A percentile compares a stretch with the other conserved stretches of the same genome.
These are phyloP conservation scores for Stagonosporopsis cucurbitacearum DNA, from an alignment of 2,329 filamentous ascomycete genomes.

Conservation along the genomic window DNA sequence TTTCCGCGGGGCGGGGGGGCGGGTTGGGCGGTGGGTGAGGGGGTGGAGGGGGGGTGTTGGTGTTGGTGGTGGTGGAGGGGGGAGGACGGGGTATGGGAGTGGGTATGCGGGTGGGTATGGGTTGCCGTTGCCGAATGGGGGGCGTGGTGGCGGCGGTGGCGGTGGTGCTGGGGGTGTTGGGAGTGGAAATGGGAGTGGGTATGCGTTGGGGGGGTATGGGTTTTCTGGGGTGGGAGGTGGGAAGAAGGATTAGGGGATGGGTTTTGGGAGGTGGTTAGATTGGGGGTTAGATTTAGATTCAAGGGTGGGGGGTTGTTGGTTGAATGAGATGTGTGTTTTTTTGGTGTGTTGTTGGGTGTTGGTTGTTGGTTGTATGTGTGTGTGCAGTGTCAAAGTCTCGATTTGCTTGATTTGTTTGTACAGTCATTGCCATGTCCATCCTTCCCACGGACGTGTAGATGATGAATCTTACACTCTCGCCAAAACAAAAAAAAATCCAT, in stretches of 20 bases:
- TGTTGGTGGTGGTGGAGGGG: slow-evolving; percentile 23
- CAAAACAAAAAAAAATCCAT: no score
- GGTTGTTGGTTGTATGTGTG: no score
- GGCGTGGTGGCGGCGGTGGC: no score
- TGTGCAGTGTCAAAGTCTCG: no score
- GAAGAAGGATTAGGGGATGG: slow-evolving; percentile 51
- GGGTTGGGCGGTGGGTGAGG: slow-evolving; percentile 63
- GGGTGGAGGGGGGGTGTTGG: slow-evolving; percentile 52
- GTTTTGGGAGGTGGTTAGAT: neutral
- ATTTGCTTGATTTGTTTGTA: no score
- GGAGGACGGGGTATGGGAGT: no score
- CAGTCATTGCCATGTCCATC: neutral
- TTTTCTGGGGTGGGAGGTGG: slow-evolving; percentile 50
- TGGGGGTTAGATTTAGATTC: neutral
- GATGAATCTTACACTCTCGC: neutral
- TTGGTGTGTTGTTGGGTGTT: no score
- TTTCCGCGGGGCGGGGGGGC: slow-evolving; percentile 60
- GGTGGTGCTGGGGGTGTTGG: no score
- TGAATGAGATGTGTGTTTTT: no score
- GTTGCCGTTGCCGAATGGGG: slow-evolving; percentile 37
- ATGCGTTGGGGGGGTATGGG: slow-evolving; percentile 52
- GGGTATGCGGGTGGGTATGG: slow-evolving; percentile 46
- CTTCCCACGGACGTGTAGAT: no score
- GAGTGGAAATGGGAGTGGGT: slow-evolving; percentile 48
- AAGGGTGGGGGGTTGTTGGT: neutral